Percentiles rank a stretch among this genome's conserved stretches.
These are phyloP conservation scores for Thraustochytrium sp. DNA, from an alignment of 352 stramenopile species.

Conservation along the genomic window DNA sequence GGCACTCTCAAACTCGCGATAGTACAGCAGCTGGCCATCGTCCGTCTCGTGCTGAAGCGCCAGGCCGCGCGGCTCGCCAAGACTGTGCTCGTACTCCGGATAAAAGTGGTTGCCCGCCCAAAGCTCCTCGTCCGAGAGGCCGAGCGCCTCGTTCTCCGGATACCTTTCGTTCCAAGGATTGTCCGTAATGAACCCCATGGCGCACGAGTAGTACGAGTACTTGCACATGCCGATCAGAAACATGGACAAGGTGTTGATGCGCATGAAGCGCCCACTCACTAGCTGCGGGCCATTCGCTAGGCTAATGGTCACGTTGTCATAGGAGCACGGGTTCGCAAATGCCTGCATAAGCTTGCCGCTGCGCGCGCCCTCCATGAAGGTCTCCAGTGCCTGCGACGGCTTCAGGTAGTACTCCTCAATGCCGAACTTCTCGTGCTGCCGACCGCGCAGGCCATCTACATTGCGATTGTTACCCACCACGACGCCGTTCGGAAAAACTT, in stretches of 20 bases:
- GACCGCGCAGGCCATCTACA: not conserved
- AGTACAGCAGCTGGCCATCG: not conserved
- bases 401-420: conserved; percentile 19
- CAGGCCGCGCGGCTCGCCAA: not conserved
- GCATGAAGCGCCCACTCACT: not conserved
- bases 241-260: not conserved
- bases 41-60: not conserved
- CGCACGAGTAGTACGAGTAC: conserved; percentile 15
- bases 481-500: not conserved
- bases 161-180: not conserved
- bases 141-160: not conserved
- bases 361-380: not conserved
- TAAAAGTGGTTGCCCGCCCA: not conserved
- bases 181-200: not conserved
- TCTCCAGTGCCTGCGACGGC: not conserved
- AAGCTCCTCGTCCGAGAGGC: not conserved
- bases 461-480: conserved; percentile 13
- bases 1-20: not conserved
- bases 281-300: not conserved
- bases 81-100: not conserved
- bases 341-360: conserved; percentile 1
- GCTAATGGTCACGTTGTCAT: not conserved
- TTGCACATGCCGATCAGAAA: conserved; percentile 22
- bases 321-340: not conserved
- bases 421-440: conserved; percentile 9